These are phyloP conservation scores for Ascoidea rubescens DNA, from an alignment of 805 yeast genomes.

Conservation along the genomic window DNA sequence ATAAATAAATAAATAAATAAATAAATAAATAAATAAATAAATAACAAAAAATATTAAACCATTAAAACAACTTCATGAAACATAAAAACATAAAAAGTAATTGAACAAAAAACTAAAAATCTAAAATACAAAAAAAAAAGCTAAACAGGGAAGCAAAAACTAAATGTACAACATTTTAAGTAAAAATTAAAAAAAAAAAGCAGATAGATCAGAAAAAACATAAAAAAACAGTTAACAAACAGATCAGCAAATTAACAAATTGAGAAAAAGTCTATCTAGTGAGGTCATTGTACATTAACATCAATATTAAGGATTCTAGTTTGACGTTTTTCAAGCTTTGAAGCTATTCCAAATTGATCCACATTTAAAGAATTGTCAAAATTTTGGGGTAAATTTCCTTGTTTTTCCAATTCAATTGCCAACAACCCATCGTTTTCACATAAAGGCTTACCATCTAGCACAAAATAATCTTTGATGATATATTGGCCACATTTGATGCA, in stretches of 20 bases:
- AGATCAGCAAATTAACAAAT: neutral
- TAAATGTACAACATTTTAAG: neutral
- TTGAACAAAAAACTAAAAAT: no score
- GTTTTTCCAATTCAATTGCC: conserved; percentile 8
- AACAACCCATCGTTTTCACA: conserved; percentile 29
- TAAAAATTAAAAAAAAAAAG: no score
- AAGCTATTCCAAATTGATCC: no score
- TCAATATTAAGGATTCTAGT: neutral
- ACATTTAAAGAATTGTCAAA: neutral
- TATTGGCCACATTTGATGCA: conserved; percentile 45
- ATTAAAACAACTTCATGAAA: no score
- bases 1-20: no score
- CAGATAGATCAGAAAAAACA: neutral
- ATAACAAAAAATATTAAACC: no score
- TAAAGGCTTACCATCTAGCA: conserved; percentile 30
- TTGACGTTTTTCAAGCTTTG: neutral
- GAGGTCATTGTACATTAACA: neutral
- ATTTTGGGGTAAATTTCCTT: neutral
- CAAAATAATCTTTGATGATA: conserved; percentile 42
- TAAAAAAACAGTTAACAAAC: neutral
- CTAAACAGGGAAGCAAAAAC: neutral
- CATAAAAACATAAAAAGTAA: no score
- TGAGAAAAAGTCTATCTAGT: neutral
- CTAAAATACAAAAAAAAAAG: no score
- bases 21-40: no score